These are phyloP conservation scores for Aquanectria penicillioides DNA, from an alignment of 2,329 filamentous ascomycete genomes.

Conservation along the genomic window DNA sequence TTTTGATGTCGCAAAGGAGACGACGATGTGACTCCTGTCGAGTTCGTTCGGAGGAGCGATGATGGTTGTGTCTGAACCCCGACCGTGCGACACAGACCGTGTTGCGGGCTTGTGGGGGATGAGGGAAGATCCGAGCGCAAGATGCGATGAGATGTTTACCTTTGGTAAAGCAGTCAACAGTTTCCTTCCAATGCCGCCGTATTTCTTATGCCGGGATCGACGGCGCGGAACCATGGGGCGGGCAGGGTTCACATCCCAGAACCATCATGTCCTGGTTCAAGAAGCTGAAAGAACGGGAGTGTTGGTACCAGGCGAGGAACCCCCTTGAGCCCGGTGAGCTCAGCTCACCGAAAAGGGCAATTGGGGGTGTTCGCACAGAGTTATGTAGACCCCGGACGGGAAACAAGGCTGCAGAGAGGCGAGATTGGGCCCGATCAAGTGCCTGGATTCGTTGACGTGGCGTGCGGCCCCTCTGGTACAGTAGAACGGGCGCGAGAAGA, in stretches of 20 bases:
- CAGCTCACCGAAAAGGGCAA: conserved; percentile 33
- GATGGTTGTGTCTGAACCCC: conserved; percentile 27
- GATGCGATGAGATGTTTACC: not conserved
- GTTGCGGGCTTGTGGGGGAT: conserved; percentile 28
- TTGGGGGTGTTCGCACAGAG: conserved; percentile 20
- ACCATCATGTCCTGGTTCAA: not conserved
- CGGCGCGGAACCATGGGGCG: conserved; percentile 2
- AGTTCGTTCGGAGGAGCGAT: conserved; percentile 18
- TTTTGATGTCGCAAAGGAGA: conserved; percentile 3
- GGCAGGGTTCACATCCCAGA: conserved; percentile 8
- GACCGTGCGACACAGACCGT: conserved; percentile 34
- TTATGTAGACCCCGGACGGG: conserved; percentile 22
- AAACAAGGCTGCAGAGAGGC: conserved; percentile 36
- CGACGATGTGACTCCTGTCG: not conserved
- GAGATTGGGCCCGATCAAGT: conserved; percentile 37
- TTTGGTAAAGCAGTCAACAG: too few species aligned
- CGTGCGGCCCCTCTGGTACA: conserved; percentile 22
- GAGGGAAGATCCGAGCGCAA: conserved; percentile 26
- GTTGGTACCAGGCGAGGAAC: conserved; percentile 7
- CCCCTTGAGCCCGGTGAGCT: conserved; percentile 28
- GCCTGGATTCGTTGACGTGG: conserved; percentile 25
- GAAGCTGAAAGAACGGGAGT: conserved; percentile 4
- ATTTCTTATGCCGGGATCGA: conserved; percentile 8
- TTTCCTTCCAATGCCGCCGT: not conserved
- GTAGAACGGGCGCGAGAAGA: conserved; percentile 29